Conservation (phyloP, 73 alveolate genomes). For the Paramecium sonneborni region DNA sequence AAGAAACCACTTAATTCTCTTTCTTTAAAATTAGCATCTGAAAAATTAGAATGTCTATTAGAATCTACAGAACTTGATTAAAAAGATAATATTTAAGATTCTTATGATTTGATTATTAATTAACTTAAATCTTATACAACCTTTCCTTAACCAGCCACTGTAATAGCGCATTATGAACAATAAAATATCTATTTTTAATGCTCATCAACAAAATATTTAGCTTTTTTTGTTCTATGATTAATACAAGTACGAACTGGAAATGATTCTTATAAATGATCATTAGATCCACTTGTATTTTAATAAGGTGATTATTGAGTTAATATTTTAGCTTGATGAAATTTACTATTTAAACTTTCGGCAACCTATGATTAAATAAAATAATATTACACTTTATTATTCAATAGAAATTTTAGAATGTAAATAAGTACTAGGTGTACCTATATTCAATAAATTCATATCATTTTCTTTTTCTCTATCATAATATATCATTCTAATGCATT, state of each 20-base stretch:
- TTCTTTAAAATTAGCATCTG: not conserved
- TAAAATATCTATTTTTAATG: not conserved
- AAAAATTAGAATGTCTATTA: not conserved
- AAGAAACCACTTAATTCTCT: not conserved
- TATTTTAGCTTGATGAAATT: not conserved
- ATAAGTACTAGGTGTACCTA: slow-evolving; percentile 42
- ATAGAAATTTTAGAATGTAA: not conserved
- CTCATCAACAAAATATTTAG: slow-evolving; percentile 32
- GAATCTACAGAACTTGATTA: slow-evolving; percentile 39
- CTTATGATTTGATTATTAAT: not conserved
- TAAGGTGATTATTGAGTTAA: not conserved
- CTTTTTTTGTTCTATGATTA: slow-evolving; percentile 35
- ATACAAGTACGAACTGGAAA: slow-evolving; percentile 34
- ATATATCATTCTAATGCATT: not conserved
- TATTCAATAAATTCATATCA: not conserved
- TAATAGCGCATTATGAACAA: slow-evolving; percentile 46
- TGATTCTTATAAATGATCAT: slow-evolving; percentile 24
- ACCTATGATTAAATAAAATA: not conserved
- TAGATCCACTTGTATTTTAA: not conserved
- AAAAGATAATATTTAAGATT: slow-evolving; percentile 34
- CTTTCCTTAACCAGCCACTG: not conserved
- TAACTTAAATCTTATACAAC: not conserved
- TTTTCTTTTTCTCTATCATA: slow-evolving; percentile 38
- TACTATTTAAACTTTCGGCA: slow-evolving; percentile 25
- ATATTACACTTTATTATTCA: slow-evolving; percentile 22